Conservation (phyloP, 208 protist genomes). For the Wallacemonas collosoma region DNA sequence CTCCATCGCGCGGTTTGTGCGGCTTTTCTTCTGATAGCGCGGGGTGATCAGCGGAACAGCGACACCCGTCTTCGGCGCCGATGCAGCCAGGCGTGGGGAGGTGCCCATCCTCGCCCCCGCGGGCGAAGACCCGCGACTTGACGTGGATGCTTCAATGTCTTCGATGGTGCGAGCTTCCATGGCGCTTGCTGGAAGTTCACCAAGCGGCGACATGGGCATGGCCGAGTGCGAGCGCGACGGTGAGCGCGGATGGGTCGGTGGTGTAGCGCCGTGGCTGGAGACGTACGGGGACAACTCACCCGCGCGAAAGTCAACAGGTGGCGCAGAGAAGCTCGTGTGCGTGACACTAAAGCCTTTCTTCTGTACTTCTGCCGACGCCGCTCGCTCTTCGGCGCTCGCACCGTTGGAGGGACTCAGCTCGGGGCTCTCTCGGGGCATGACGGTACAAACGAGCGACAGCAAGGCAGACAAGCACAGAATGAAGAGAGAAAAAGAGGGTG, state of each 20-base stretch:
- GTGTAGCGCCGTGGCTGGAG: slow-evolving; percentile 22
- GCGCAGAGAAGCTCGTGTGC: slow-evolving; percentile 33
- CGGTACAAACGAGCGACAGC: no score
- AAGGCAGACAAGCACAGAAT: no score
- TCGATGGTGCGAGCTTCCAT: slow-evolving; percentile 6
- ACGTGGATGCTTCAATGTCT: slow-evolving; percentile 15
- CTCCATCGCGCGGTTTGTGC: slow-evolving; percentile 50
- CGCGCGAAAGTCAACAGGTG: slow-evolving; percentile 14
- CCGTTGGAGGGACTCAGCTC: neutral
- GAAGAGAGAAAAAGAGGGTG: no score
- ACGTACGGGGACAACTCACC: slow-evolving; percentile 19
- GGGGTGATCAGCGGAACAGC: slow-evolving; percentile 80
- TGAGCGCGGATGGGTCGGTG: slow-evolving; percentile 36
- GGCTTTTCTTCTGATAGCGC: slow-evolving; percentile 77
- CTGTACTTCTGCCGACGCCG: neutral
- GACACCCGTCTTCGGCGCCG: slow-evolving; percentile 5
- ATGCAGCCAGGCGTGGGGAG: neutral
- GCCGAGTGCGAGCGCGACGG: neutral
- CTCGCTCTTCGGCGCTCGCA: neutral
- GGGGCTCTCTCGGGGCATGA: slow-evolving; percentile 4
- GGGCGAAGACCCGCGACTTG: neutral
- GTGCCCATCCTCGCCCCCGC: neutral
- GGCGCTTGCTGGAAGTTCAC: slow-evolving; percentile 1
- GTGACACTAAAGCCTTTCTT: slow-evolving; percentile 30
- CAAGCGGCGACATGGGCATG: slow-evolving; percentile 10